These are phyloP conservation scores for Epithemia pelagica DNA, from an alignment of 108 stramenopile species.

Conservation along the genomic window DNA sequence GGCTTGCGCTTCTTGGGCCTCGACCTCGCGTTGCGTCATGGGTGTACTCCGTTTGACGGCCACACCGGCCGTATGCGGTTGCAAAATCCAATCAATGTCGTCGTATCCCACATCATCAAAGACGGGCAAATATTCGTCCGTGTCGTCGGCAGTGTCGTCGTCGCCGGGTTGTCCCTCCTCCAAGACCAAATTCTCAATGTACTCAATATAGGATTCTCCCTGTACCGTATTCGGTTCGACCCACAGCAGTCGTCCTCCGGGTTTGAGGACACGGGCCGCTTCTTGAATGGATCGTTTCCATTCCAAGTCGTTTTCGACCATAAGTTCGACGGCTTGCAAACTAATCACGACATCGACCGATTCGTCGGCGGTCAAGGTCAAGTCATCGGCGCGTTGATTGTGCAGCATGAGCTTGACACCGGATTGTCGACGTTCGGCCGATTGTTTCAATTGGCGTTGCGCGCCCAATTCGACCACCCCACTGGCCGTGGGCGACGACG, in stretches of 20 bases:
- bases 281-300: constrained; percentile 72
- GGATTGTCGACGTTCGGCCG: constrained; percentile 48
- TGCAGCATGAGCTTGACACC: constrained; percentile 22
- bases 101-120: constrained; percentile 77
- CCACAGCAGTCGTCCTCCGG: constrained; percentile 79
- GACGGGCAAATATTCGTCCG: constrained; percentile 23
- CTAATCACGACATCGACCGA: constrained; percentile 73
- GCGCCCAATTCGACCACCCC: constrained; percentile 43
- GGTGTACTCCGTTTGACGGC: constrained; percentile 72
- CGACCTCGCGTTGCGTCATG: constrained; percentile 43
- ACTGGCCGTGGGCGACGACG: constrained; percentile 53
- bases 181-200: constrained; percentile 35
- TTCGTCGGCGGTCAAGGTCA: constrained; percentile 51
- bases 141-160: constrained; percentile 23
- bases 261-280: constrained; percentile 76
- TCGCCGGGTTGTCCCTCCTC: constrained; percentile 4
- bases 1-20: constrained; percentile 25
- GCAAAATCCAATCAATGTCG: constrained; percentile 67
- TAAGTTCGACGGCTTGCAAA: constrained; percentile 52
- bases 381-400: constrained; percentile 58
- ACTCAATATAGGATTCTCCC: constrained; percentile 67
- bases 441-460: constrained; percentile 60
- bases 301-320: constrained; percentile 73
- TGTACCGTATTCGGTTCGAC: constrained; percentile 60
- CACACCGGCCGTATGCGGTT: constrained; percentile 80